These are phyloP conservation scores for Lanzia echinophila DNA, from an alignment of 2,329 filamentous ascomycete species.

Conservation along the genomic window DNA sequence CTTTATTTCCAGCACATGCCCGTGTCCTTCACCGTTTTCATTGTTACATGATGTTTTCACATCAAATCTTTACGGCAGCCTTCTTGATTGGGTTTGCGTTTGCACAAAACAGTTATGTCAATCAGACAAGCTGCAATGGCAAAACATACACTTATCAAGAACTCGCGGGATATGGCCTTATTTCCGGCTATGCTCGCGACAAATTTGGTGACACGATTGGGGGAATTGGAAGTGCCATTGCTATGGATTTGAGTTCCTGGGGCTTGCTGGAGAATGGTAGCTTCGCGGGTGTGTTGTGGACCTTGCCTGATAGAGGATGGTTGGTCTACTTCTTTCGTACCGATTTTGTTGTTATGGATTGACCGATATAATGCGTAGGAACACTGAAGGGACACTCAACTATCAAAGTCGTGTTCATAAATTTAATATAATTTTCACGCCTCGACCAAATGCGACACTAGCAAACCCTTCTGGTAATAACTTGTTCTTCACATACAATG, in stretches of 20 bases:
- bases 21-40: neutral
- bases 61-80: conserved; percentile 1
- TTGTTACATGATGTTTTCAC: conserved; percentile 13
- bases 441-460: conserved; percentile 43
- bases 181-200: conserved; percentile 52
- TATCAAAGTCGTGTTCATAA: conserved; percentile 64
- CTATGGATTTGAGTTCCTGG: conserved; percentile 56
- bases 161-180: conserved; percentile 59
- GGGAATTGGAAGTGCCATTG: conserved; percentile 58
- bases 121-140: conserved; percentile 37
- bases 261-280: conserved; percentile 41
- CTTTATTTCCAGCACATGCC: neutral
- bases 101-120: conserved; percentile 9
- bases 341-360: neutral
- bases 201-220: conserved; percentile 64
- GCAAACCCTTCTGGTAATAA: conserved; percentile 51
- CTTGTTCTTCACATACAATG: conserved; percentile 53
- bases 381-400: conserved; percentile 64
- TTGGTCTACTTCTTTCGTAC: conserved; percentile 25
- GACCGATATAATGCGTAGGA: conserved; percentile 36
- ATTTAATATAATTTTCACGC: conserved; percentile 53
- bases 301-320: conserved; percentile 63
- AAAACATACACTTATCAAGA: conserved; percentile 58
- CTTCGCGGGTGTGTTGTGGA: conserved; percentile 55
- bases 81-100: conserved; percentile 7